Percentiles rank a stretch among this genome's conserved stretches.
Conservation (phyloP, 768 basidiomycete species). For the Coprinopsis cinerea region DNA sequence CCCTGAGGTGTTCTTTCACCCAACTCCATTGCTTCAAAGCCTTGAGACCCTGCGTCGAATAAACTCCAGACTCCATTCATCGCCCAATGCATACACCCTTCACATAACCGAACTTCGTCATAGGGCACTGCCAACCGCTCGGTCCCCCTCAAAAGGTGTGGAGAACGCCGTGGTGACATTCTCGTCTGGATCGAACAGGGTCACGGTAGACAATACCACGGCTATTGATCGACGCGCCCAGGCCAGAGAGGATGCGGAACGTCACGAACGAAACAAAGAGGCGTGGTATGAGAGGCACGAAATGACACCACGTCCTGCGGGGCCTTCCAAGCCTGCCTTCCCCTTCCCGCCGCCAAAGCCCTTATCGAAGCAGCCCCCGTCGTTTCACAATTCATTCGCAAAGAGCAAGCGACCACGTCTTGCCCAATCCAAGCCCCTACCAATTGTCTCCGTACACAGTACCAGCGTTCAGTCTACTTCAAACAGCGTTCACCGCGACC, state of each 20-base stretch:
- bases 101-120: constrained; percentile 24
- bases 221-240: constrained; percentile 14
- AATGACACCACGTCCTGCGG: background rate
- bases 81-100: constrained; percentile 26
- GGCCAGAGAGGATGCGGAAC: constrained; percentile 12
- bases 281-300: constrained; percentile 21
- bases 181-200: constrained; percentile 3
- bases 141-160: background rate
- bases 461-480: too few relatives aligned
- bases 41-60: constrained; percentile 23
- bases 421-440: too few relatives aligned
- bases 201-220: constrained; percentile 18
- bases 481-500: too few relatives aligned
- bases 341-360: background rate
- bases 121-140: constrained; percentile 1
- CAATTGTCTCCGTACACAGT: too few relatives aligned
- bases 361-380: background rate
- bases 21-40: constrained; percentile 31
- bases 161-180: constrained; percentile 7
- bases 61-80: constrained; percentile 25
- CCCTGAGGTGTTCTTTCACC: constrained; percentile 31
- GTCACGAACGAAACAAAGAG: constrained; percentile 20
- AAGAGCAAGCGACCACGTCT: too few relatives aligned
- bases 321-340: background rate
- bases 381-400: background rate